Base-by-base conservation (phyloP, 495 filamentous ascomycete species). In the Aspergillus asperescens region DNA sequence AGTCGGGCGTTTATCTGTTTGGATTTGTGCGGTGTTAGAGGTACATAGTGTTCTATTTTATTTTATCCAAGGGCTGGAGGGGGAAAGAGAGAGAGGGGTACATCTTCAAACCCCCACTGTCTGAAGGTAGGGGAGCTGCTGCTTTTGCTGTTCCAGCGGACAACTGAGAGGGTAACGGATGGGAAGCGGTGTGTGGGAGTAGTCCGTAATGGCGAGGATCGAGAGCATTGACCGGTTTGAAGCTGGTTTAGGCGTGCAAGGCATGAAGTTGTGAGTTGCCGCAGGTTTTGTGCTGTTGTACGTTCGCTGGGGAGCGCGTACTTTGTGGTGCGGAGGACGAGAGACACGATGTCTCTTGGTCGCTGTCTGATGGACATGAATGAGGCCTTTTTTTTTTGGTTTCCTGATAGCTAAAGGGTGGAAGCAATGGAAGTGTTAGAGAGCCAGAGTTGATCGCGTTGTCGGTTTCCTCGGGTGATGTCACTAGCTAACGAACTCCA, bases 21-120 rank as follows among this genome's bases (percentile, higher is more conserved):
- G 9, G 10, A 48, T 53, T 18, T 31, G 51, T 57, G n/a, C n/a
- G n/a, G n/a, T n/a, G n/a, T n/a, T n/a, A n/a, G n/a, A n/a, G n/a
- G n/a, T n/a, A n/a, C n/a, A n/a, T 49, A 31, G 28, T 54, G 25
- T 20, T 28, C 6, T 31, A 6, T 31, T 28, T 12, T 8, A 19
- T 19, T 37, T 25, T n/a, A 12, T 41, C n/a, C n/a, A n/a, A n/a
- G 29, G 43, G 16, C 13, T 37, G 35, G 32, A 25, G 13, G 22
- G 20, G 25, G 24, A 20, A 4, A 9, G n/a, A 32, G 38, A 28
- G 19, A 40, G 51, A 52, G 41, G 19, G 55, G 39, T 73, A 74
- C 73, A 16, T 74, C 71, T 57, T 76, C 71, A 27, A 75, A 76
- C 9, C 62, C 65, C 69, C 72, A 72, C 56, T 70, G 50, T 13